phyloP scores from a whole-genome alignment of 192 early-diverging fungal genomes.

The Lobulomyces angularis region DNA sequence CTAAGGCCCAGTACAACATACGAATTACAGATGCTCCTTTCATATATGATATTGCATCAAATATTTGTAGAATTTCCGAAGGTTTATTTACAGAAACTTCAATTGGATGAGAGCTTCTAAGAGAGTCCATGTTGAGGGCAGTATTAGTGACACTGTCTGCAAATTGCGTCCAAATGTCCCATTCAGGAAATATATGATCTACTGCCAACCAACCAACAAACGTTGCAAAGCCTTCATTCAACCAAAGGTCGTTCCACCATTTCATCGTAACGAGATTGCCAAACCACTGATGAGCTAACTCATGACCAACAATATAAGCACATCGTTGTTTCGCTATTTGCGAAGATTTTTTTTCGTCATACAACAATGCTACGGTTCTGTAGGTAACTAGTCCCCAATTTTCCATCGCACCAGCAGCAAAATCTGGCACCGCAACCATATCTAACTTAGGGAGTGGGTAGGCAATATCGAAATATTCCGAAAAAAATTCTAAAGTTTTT shows the following conservation, averaged over 20 bases:
- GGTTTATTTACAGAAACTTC: conserved; percentile 76
- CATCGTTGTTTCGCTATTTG: conserved; percentile 66
- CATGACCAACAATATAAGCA: conserved; percentile 86
- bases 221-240: conserved; percentile 97
- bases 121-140: conserved; percentile 66
- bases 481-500: conserved; percentile 70
- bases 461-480: conserved; percentile 69
- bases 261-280: conserved; percentile 94
- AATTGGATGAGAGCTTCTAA: conserved; percentile 84
- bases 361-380: conserved; percentile 70
- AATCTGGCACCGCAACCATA: conserved; percentile 80
- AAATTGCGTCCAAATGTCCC: conserved; percentile 86
- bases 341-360: conserved; percentile 65
- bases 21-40: conserved; percentile 91
- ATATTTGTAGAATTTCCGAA: conserved; percentile 84
- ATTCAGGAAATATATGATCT: conserved; percentile 84
- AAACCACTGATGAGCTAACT: conserved; percentile 80
- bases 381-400: conserved; percentile 97
- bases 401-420: conserved; percentile 83
- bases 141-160: conserved; percentile 66
- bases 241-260: conserved; percentile 90
- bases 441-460: conserved; percentile 80
- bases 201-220: conserved; percentile 85
- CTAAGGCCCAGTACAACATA: conserved; percentile 55
- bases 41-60: conserved; percentile 83